Percentiles rank a stretch among this genome's conserved stretches.
Conservation (phyloP, 495 filamentous ascomycete species). For the Podospora didyma region DNA sequence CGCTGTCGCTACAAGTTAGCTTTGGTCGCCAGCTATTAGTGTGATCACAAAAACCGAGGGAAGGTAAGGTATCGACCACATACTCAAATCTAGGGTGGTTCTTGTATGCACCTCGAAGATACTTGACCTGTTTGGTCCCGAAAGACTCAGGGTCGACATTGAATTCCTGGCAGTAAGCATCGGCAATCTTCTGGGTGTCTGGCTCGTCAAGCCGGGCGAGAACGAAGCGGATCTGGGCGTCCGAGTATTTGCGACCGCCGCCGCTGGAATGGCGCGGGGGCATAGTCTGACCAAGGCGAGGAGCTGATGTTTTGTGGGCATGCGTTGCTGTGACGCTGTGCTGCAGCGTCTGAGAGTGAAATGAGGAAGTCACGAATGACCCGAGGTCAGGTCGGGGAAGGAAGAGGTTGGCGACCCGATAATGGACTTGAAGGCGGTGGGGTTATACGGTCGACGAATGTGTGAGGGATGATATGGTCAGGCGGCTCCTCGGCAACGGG, state of each 20-base stretch:
- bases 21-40: background rate
- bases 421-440: no score
- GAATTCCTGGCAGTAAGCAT: background rate
- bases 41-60: background rate
- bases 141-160: background rate
- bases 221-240: background rate
- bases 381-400: no score
- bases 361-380: no score
- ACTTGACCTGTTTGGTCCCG: background rate
- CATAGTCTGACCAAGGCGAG: background rate
- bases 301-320: background rate
- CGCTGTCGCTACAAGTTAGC: no score
- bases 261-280: background rate
- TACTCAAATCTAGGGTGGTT: background rate
- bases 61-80: background rate
- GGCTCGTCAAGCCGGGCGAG: background rate
- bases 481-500: no score
- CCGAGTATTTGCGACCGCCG: background rate
- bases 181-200: background rate
- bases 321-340: no score
- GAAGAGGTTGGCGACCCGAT: no score
- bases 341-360: no score
- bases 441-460: no score
- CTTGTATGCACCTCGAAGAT: background rate
- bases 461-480: no score